Conservation (phyloP, 768 basidiomycete genomes). For the Russula olivacea region DNA sequence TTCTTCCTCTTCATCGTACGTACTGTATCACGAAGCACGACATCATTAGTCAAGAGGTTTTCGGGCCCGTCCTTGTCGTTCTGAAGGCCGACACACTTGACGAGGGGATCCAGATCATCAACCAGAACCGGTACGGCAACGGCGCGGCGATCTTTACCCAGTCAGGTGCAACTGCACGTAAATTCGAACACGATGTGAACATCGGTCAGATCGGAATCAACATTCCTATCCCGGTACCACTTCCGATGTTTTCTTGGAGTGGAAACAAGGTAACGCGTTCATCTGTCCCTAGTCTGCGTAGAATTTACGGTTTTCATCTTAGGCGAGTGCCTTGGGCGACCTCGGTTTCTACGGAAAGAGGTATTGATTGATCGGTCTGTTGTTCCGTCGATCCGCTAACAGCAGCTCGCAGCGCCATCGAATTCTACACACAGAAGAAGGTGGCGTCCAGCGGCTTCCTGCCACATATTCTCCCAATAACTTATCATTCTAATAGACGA, state of each 20-base stretch:
- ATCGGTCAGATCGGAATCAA: constrained; percentile 93
- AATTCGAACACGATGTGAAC: constrained; percentile 84
- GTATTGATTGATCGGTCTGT: constrained; percentile 34
- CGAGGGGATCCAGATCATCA: constrained; percentile 85
- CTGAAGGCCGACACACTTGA: constrained; percentile 79
- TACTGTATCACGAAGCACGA: constrained; percentile 7
- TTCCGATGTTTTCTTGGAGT: constrained; percentile 94
- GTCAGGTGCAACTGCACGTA: constrained; percentile 89
- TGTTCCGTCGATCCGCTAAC: constrained; percentile 14
- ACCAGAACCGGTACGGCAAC: constrained; percentile 87
- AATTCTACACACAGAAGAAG: constrained; percentile 97
- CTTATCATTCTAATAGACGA: constrained; percentile 50
- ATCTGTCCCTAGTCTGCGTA: background rate
- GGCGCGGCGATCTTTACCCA: constrained; percentile 96
- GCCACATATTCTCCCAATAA: background rate
- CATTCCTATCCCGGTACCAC: constrained; percentile 86
- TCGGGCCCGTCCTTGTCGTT: constrained; percentile 83
- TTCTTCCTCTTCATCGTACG: background rate
- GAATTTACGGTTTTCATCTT: constrained; percentile 2
- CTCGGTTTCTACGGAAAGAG: constrained; percentile 89
- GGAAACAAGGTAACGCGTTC: constrained; percentile 66
- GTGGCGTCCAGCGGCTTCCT: constrained; percentile 31
- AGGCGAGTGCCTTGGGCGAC: constrained; percentile 77
- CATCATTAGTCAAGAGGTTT: constrained; percentile 84
- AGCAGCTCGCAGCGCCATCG: constrained; percentile 56